These are phyloP conservation scores for Fusarium palustre DNA, from an alignment of 2,329 filamentous ascomycete species.

Conservation along the genomic window DNA sequence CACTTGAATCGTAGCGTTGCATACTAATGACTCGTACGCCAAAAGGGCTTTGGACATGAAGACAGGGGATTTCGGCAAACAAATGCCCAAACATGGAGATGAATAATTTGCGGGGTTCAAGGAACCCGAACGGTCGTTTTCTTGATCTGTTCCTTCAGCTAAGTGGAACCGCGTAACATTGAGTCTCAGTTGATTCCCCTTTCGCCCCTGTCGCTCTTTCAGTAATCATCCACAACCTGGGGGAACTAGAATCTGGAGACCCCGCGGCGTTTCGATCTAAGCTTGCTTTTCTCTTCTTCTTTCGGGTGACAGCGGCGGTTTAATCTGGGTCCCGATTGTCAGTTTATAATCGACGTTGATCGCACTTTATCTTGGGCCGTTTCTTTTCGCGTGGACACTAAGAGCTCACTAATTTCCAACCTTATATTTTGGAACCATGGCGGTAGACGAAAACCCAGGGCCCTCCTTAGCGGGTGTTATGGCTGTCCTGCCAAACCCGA, in stretches of 20 bases:
- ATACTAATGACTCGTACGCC: constrained; percentile 2
- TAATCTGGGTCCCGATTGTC: not conserved
- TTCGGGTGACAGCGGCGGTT: not conserved
- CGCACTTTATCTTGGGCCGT: not conserved
- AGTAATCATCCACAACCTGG: constrained; percentile 15
- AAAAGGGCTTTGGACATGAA: not conserved
- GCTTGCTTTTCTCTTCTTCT: not conserved
- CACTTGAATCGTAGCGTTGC: not conserved
- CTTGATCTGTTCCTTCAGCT: constrained; percentile 2
- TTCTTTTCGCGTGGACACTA: not conserved
- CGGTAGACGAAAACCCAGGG: not conserved
- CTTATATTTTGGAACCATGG: not conserved
- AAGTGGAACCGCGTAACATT: constrained; percentile 14
- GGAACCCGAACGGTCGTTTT: not conserved
- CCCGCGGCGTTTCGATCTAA: constrained; percentile 11
- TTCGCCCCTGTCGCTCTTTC: not conserved
- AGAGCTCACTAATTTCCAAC: not conserved
- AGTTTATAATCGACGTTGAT: constrained; percentile 5
- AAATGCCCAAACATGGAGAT: not conserved
- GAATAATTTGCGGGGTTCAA: not conserved
- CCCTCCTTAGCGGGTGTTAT: not conserved
- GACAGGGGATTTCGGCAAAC: constrained; percentile 5
- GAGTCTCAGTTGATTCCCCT: not conserved
- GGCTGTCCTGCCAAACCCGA: constrained; percentile 16
- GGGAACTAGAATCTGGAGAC: constrained; percentile 22